Conservation (phyloP, 306 rosid species). For the Hippophae gyantsensis region DNA sequence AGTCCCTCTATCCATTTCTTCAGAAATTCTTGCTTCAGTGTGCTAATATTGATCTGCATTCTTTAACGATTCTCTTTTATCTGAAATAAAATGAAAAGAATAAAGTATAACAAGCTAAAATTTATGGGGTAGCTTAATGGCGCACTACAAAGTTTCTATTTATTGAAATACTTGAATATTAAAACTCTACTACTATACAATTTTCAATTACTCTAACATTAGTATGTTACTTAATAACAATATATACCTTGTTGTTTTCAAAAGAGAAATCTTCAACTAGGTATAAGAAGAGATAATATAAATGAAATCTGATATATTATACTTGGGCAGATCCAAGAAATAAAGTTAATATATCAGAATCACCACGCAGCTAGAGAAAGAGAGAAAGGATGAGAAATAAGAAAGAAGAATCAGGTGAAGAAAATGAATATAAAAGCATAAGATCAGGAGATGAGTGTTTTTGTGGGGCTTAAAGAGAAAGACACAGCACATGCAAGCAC, state of each 20-base stretch:
- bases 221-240: too few species aligned
- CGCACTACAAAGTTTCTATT: too few species aligned
- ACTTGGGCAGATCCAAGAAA: constrained; percentile 38
- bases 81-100: neutral
- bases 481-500: constrained; percentile 98
- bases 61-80: neutral
- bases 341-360: constrained; percentile 1
- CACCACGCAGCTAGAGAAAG: constrained; percentile 10
- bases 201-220: too few species aligned
- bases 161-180: too few species aligned
- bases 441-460: constrained; percentile 25
- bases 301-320: constrained; percentile 16
- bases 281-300: constrained; percentile 14
- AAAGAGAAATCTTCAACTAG: constrained; percentile 8
- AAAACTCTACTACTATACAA: too few species aligned
- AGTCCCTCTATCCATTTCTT: constrained; percentile 60
- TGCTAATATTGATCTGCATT: constrained; percentile 38
- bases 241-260: constrained; percentile 1
- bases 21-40: constrained; percentile 54
- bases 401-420: constrained; percentile 35
- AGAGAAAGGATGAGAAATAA: constrained; percentile 19
- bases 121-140: too few species aligned
- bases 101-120: neutral
- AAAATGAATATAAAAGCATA: constrained; percentile 57
- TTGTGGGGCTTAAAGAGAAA: constrained; percentile 65